Evolutionary conservation across 164 flowering plant species (phyloP).

Genomic region (Magnolia officinalis): DNA sequence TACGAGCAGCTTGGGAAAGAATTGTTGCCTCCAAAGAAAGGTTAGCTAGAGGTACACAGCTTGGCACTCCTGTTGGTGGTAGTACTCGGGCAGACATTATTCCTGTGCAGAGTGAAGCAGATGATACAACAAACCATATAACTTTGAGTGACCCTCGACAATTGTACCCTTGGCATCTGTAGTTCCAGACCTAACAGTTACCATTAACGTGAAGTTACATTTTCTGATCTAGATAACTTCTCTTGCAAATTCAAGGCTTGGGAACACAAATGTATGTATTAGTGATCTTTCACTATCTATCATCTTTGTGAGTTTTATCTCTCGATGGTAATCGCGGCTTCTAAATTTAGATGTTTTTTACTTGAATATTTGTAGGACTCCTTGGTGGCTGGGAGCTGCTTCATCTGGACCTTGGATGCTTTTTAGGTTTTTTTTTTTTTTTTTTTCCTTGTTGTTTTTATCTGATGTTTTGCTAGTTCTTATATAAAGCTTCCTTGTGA

Average conservation of each 20-base stretch:
- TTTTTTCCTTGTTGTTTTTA: not conserved
- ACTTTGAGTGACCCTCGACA: not conserved
- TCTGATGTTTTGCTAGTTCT: not conserved
- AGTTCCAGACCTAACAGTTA: conserved; percentile 1
- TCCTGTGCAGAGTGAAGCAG: conserved; percentile 2
- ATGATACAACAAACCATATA: conserved; percentile 1
- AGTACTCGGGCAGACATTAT: conserved; percentile 27
- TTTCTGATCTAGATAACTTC: not conserved
- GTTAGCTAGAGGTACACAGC: conserved; percentile 41
- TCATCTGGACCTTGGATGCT: not conserved
- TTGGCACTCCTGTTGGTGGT: conserved; percentile 30
- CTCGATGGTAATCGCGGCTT: not conserved
- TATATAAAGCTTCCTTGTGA: not conserved
- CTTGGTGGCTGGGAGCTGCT: not conserved
- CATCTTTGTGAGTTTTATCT: not conserved
- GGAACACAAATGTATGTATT: not conserved
- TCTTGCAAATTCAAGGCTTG: conserved; percentile 4
- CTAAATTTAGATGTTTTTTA: not conserved
- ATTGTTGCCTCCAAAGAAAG: conserved; percentile 41
- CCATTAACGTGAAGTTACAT: not conserved
- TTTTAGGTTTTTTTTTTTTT: not conserved
- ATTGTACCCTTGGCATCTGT: not conserved
- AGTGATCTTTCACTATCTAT: not conserved
- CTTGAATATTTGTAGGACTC: not conserved
- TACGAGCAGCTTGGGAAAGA: conserved; percentile 52